Evolutionary conservation across 2,329 filamentous ascomycete genomes (phyloP).

Genomic region (Fusarium nanum): DNA sequence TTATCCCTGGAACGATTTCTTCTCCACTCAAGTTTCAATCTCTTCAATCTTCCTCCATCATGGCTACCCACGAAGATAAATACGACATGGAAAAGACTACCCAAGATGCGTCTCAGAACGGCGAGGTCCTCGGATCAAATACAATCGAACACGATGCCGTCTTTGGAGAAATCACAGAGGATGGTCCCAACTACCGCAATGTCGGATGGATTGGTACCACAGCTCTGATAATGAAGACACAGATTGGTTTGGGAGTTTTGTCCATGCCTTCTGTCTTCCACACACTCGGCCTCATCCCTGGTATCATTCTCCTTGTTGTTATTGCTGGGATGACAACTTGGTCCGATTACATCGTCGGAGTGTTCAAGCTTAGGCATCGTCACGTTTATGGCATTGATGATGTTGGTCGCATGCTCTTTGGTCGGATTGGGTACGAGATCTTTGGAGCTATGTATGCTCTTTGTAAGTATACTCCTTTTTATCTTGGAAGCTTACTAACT

Average conservation of each 20-base stretch:
- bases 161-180: constrained; percentile 45
- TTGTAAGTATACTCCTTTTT: constrained; percentile 37
- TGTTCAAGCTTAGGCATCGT: constrained; percentile 62
- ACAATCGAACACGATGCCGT: constrained; percentile 24
- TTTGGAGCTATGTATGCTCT: constrained; percentile 51
- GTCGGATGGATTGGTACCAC: constrained; percentile 57
- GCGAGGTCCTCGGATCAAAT: not conserved
- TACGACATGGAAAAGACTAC: not conserved
- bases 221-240: constrained; percentile 60
- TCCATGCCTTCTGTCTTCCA: constrained; percentile 61
- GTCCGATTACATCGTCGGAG: constrained; percentile 61
- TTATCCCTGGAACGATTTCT: not conserved
- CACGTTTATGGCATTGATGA: constrained; percentile 66
- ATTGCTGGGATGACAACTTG: constrained; percentile 61
- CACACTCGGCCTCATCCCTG: constrained; percentile 59
- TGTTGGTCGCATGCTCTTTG: constrained; percentile 61
- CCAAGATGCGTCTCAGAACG: not conserved
- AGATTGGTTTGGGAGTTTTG: constrained; percentile 59
- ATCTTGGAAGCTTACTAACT: rapidly evolving
- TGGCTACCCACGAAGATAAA: not conserved
- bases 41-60: not conserved
- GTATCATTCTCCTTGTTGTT: constrained; percentile 56
- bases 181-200: constrained; percentile 47
- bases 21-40: not conserved
- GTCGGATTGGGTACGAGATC: constrained; percentile 57